These are phyloP conservation scores for Scheffersomyces ergatensis DNA, from an alignment of 805 yeast genomes.

Conservation along the genomic window DNA sequence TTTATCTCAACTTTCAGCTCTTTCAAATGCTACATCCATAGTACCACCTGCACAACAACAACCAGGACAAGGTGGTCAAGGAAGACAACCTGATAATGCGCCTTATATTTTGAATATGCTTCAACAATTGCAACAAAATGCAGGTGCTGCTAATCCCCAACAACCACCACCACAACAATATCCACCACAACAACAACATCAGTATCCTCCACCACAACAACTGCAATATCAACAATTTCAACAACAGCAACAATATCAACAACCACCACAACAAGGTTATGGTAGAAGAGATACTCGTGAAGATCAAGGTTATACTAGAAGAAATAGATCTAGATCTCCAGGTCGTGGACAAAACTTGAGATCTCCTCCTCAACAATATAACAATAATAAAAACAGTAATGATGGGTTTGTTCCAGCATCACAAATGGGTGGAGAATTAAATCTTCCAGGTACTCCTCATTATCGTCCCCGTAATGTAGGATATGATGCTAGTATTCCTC, in stretches of 20 bases:
- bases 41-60: constrained; percentile 13
- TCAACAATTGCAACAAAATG: constrained; percentile 47
- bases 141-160: constrained; percentile 15
- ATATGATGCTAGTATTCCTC: constrained; percentile 68
- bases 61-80: constrained; percentile 2
- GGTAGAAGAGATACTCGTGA: background rate
- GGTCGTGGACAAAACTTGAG: constrained; percentile 17
- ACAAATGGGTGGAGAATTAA: constrained; percentile 55
- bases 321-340: constrained; percentile 58
- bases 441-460: constrained; percentile 70
- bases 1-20: constrained; percentile 42
- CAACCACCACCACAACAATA: constrained; percentile 14
- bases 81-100: constrained; percentile 16
- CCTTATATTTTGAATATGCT: constrained; percentile 49
- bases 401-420: constrained; percentile 16
- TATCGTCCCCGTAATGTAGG: constrained; percentile 73
- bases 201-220: background rate
- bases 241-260: constrained; percentile 9
- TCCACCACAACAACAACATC: background rate
- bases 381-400: constrained; percentile 6
- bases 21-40: constrained; percentile 17
- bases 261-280: constrained; percentile 15
- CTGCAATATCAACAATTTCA: constrained; percentile 12
- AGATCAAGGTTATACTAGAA: constrained; percentile 40
- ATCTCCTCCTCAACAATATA: constrained; percentile 6